phyloP scores from a whole-genome alignment of 805 yeast genomes.

The Isabelozyma gotoi region DNA sequence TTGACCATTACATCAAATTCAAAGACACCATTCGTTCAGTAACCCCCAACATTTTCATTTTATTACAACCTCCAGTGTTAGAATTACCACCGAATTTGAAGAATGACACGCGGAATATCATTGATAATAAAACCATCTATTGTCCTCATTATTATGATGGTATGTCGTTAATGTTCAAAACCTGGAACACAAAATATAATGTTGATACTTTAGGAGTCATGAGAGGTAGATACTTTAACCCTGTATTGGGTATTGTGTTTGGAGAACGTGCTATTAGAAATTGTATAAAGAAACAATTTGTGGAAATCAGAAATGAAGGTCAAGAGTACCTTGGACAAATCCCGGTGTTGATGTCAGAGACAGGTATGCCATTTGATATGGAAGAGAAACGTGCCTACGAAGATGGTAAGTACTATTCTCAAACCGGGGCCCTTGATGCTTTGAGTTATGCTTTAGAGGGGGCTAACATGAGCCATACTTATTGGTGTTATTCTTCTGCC shows the following conservation, averaged over 20 bases:
- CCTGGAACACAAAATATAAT: slow-evolving; percentile 80
- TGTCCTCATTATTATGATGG: slow-evolving; percentile 96
- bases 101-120: slow-evolving; percentile 43
- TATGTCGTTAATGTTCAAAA: slow-evolving; percentile 84
- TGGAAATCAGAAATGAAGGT: slow-evolving; percentile 67
- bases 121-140: slow-evolving; percentile 66
- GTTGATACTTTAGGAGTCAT: slow-evolving; percentile 89
- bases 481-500: slow-evolving; percentile 79
- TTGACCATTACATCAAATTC: slow-evolving; percentile 57
- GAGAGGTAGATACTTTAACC: slow-evolving; percentile 72
- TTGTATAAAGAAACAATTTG: slow-evolving; percentile 66
- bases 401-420: slow-evolving; percentile 67
- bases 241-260: slow-evolving; percentile 70
- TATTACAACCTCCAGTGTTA: slow-evolving; percentile 82
- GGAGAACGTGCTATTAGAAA: slow-evolving; percentile 81
- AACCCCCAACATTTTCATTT: slow-evolving; percentile 49
- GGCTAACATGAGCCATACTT: slow-evolving; percentile 66
- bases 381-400: slow-evolving; percentile 71
- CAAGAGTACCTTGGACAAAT: slow-evolving; percentile 59
- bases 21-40: slow-evolving; percentile 47
- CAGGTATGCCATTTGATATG: slow-evolving; percentile 98
- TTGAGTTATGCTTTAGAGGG: slow-evolving; percentile 76
- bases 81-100: slow-evolving; percentile 70
- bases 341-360: slow-evolving; percentile 84
- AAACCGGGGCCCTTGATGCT: slow-evolving; percentile 83